Conservation (phyloP, 1,139 yeast genomes). For the Protomyces gravidus region DNA sequence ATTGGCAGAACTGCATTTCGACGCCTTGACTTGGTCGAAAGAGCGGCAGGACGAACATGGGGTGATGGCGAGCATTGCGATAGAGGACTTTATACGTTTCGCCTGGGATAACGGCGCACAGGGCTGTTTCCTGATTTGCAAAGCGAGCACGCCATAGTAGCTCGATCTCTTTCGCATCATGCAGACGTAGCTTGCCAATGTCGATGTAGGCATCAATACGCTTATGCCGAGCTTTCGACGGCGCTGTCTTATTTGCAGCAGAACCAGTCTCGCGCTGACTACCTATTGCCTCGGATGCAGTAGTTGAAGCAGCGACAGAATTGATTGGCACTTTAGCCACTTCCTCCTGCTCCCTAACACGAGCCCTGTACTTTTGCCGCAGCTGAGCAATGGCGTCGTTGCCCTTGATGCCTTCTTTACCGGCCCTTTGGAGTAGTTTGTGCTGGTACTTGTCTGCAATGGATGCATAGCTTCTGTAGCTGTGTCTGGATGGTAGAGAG, state of each 20-base stretch:
- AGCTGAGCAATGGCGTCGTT: conserved; percentile 18
- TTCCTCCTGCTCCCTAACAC: conserved; percentile 47
- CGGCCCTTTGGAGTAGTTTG: conserved; percentile 51
- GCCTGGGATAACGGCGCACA: conserved; percentile 61
- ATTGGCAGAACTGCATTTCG: conserved; percentile 89
- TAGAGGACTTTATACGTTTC: conserved; percentile 56
- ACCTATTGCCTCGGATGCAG: not conserved
- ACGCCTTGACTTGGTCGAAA: conserved; percentile 51
- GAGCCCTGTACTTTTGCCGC: conserved; percentile 48
- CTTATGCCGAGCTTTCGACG: conserved; percentile 26
- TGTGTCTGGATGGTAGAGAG: no score
- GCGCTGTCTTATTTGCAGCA: not conserved
- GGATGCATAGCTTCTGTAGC: conserved; percentile 5
- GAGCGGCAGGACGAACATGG: conserved; percentile 51
- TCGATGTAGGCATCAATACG: conserved; percentile 62
- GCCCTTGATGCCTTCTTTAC: conserved; percentile 12
- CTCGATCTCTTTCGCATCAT: conserved; percentile 62
- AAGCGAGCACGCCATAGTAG: conserved; percentile 79
- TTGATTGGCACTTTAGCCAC: conserved; percentile 34
- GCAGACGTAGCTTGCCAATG: conserved; percentile 55
- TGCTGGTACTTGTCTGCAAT: conserved; percentile 39
- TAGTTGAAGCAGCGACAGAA: conserved; percentile 13
- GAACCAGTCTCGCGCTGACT: not conserved
- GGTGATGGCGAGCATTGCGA: conserved; percentile 68
- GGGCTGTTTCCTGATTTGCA: conserved; percentile 60